phyloP scores from a whole-genome alignment of 2,329 filamentous ascomycete species.

The Colletotrichum spinosum region DNA sequence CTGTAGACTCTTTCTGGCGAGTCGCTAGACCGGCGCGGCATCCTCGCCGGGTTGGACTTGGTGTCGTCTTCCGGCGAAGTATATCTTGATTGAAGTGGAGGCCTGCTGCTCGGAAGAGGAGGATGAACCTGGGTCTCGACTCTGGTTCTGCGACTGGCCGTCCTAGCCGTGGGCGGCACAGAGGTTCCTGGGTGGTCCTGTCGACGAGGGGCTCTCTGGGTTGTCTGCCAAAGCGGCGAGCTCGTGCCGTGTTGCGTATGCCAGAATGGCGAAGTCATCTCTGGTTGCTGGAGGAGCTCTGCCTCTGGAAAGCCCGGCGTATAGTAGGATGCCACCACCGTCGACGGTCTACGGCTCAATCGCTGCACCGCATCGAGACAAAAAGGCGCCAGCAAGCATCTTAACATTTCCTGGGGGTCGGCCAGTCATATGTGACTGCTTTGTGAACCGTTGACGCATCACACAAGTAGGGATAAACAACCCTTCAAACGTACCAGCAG shows the following conservation, averaged over 20 bases:
- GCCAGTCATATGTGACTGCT: conserved; percentile 20
- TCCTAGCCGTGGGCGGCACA: too few species aligned
- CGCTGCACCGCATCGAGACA: too few species aligned
- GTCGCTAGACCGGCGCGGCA: conserved; percentile 11
- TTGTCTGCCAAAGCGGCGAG: conserved; percentile 11
- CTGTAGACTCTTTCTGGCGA: conserved; percentile 29
- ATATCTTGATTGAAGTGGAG: conserved; percentile 15
- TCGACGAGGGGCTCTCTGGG: conserved; percentile 1
- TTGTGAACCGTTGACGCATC: conserved; percentile 3
- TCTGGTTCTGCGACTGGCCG: conserved; percentile 14
- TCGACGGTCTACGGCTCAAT: too few species aligned
- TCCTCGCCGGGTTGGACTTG: not conserved
- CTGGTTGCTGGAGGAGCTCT: not conserved
- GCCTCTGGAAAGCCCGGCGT: not conserved
- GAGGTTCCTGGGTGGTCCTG: too few species aligned
- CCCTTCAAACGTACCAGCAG: not conserved
- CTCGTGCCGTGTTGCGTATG: conserved; percentile 19
- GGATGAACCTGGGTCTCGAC: conserved; percentile 19
- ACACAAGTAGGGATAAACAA: conserved; percentile 22
- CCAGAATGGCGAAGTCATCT: conserved; percentile 23
- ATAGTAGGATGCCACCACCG: not conserved
- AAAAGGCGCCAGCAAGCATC: not conserved
- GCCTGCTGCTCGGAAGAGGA: conserved; percentile 16
- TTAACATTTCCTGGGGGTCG: not conserved
- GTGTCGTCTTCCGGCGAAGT: conserved; percentile 20